Percentiles rank a stretch among this genome's conserved stretches.
Evolutionary conservation across 139 green algal species (phyloP).

Genomic region (Trebouxia sp.): DNA sequence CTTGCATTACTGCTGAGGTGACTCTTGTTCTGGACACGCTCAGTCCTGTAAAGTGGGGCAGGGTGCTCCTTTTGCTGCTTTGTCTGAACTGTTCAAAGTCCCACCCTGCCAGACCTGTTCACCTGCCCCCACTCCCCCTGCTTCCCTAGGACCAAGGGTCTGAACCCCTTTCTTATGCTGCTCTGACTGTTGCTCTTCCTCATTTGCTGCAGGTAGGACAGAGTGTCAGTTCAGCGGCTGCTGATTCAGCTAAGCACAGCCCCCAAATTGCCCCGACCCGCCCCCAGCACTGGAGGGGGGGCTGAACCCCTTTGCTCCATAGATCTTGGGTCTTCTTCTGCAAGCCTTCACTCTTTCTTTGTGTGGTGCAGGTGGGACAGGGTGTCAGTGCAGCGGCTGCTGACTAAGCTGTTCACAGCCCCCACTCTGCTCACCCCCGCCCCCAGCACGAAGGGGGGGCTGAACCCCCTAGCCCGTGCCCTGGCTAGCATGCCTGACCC

Average conservation of each 20-base stretch:
- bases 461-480: constrained; percentile 26
- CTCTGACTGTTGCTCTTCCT: not conserved
- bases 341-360: not conserved
- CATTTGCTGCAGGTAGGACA: not conserved
- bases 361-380: constrained; percentile 50
- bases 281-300: too few species aligned
- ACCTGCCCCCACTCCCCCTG: too few species aligned
- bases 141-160: too few species aligned
- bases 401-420: constrained; percentile 55
- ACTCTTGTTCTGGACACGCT: too few species aligned
- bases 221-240: not conserved
- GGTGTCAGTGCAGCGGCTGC: constrained; percentile 38
- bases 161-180: not conserved
- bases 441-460: not conserved
- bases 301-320: not conserved
- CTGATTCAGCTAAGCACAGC: too few species aligned
- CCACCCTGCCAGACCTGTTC: too few species aligned
- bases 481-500: constrained; percentile 34
- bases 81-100: too few species aligned
- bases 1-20: too few species aligned
- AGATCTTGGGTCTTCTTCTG: not conserved
- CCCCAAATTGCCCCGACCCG: too few species aligned
- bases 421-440: constrained; percentile 12
- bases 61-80: too few species aligned
- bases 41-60: too few species aligned